Evolutionary conservation across 345 rosid species (phyloP).

Genomic region (Euphorbia peplus): DNA sequence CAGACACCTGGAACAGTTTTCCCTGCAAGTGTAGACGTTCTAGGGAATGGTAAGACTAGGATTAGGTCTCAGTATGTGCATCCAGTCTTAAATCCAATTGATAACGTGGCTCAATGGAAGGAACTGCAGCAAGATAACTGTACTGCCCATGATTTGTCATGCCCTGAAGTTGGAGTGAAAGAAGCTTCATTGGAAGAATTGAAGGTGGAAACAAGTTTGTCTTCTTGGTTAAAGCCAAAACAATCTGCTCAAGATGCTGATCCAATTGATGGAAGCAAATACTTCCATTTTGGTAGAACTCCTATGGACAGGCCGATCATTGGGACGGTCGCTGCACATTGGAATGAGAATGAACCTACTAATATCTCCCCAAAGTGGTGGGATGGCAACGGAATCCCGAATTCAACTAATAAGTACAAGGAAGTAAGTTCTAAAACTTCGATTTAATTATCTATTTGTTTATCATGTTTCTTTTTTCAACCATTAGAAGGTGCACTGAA

Average conservation of each 20-base stretch:
- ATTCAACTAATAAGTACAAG: constrained; percentile 89
- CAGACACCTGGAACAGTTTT: constrained; percentile 96
- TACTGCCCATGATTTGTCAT: constrained; percentile 23
- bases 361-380: constrained; percentile 73
- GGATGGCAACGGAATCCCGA: constrained; percentile 98
- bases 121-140: constrained; percentile 30
- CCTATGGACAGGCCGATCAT: constrained; percentile 80
- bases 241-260: constrained; percentile 19
- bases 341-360: constrained; percentile 61
- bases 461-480: neutral
- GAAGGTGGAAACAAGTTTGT: constrained; percentile 48
- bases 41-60: constrained; percentile 46
- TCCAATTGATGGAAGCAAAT: constrained; percentile 22
- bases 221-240: constrained; percentile 54
- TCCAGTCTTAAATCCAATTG: constrained; percentile 49
- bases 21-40: constrained; percentile 48
- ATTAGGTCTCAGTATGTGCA: constrained; percentile 76
- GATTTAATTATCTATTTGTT: neutral
- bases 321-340: constrained; percentile 87
- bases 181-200: constrained; percentile 27
- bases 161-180: constrained; percentile 26
- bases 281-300: constrained; percentile 37
- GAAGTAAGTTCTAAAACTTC: constrained; percentile 46
- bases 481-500: neutral
- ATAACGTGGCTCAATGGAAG: constrained; percentile 43